Evolutionary conservation across 768 basidiomycete species (phyloP).

Genomic region (Gelatoporia subvermispora): DNA sequence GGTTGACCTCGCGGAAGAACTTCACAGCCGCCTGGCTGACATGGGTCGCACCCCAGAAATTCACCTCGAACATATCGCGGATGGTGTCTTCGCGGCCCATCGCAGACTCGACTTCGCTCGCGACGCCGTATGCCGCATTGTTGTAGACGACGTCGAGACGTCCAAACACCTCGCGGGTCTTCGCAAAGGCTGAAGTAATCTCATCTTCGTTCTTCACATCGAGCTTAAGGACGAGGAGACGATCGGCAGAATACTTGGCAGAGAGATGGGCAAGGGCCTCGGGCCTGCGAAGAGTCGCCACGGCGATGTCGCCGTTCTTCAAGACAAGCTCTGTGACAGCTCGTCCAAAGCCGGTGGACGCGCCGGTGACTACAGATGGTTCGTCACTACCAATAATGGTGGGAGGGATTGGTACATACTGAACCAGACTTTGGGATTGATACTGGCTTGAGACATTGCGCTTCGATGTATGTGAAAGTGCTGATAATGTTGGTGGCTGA

Average conservation of each 20-base stretch:
- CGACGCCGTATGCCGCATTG: conserved; percentile 18
- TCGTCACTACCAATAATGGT: not conserved
- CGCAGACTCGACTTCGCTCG: conserved; percentile 32
- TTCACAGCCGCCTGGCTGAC: conserved; percentile 5
- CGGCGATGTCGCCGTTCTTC: conserved; percentile 26
- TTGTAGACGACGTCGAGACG: conserved; percentile 29
- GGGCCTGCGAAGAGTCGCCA: conserved; percentile 28
- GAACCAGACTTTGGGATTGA: conserved; percentile 9
- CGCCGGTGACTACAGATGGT: conserved; percentile 33
- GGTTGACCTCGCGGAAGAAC: conserved; percentile 14
- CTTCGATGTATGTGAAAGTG: not conserved
- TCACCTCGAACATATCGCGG: too few species aligned
- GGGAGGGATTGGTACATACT: not conserved
- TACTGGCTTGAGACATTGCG: not conserved
- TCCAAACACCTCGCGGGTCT: conserved; percentile 17
- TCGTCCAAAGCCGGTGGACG: conserved; percentile 28
- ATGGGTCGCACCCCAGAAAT: too few species aligned
- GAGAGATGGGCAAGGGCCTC: conserved; percentile 19
- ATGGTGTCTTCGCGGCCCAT: not conserved
- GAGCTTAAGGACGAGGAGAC: conserved; percentile 25
- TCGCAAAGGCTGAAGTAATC: conserved; percentile 8
- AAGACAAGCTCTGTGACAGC: conserved; percentile 26
- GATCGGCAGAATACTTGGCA: conserved; percentile 13
- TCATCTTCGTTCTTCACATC: conserved; percentile 24
- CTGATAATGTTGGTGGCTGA: not conserved